phyloP scores from a whole-genome alignment of 2,329 filamentous ascomycete species.

The Claviceps maximensis region DNA sequence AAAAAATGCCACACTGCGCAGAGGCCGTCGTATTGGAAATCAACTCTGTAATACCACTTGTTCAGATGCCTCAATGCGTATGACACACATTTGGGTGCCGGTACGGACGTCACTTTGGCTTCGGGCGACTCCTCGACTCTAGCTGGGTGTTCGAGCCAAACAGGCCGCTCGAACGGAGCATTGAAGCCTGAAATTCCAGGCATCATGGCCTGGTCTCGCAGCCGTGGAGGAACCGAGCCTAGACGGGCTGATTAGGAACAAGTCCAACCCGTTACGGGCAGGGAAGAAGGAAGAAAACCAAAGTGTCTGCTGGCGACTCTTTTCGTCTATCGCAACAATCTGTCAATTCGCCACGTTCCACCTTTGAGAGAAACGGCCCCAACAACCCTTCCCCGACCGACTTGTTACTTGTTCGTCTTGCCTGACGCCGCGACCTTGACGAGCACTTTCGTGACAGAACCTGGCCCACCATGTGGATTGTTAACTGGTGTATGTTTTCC shows the following conservation, averaged over 20 bases:
- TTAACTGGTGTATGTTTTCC: conserved; percentile 75
- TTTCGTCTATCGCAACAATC: conserved; percentile 2
- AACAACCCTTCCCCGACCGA: conserved; percentile 9
- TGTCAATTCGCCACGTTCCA: conserved; percentile 5
- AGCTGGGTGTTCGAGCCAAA: neutral
- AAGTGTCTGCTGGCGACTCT: neutral
- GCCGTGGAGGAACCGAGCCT: neutral
- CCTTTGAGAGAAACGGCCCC: conserved; percentile 1
- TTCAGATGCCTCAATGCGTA: too few species aligned
- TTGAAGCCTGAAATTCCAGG: conserved; percentile 14
- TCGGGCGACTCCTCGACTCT: neutral
- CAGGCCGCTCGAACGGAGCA: neutral
- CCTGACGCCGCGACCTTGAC: conserved; percentile 9
- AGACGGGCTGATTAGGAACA: neutral
- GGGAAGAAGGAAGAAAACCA: neutral
- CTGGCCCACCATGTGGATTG: conserved; percentile 63
- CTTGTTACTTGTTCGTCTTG: conserved; percentile 4
- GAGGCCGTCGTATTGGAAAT: neutral
- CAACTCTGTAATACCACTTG: neutral
- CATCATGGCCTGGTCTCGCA: neutral
- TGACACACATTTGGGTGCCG: too few species aligned
- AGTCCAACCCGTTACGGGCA: neutral
- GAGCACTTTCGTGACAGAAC: conserved; percentile 3
- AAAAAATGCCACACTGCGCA: too few species aligned
- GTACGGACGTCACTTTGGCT: neutral